Base-by-base conservation (phyloP, 148 eudicot species). In the Chenopodium suecicum region DNA sequence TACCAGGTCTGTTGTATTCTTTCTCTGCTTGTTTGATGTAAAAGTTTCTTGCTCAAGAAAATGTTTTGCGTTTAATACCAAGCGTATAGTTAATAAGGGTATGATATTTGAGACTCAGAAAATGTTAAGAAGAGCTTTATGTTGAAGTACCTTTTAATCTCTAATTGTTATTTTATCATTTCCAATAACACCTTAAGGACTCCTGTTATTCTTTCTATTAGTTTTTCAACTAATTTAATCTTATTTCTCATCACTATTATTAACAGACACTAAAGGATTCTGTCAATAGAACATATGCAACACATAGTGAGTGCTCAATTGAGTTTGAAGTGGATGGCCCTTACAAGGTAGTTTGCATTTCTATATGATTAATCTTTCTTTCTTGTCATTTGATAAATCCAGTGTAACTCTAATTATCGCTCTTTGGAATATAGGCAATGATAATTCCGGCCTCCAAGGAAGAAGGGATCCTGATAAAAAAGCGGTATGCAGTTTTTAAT, bases 281-380 rank as follows among this genome's bases (percentile, higher is more conserved):
- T 19, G 47, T 90, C 73, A 94, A 87, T 84, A 96, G 87, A 86
- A 92, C 88, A 27, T 96, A 96, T 82, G 76, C 91, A 66, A 96
- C 94, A 22, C 99, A 94, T 78, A 94, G 97, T 81, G 99, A 96
- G 85, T 96, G 99, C 88, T 96, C 99, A 70, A 96, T 96, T 79
- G 99, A 96, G 87, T 96, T 96, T 88, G 99, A 96, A 91, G 99
- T 96, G 85, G 99, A 96, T 89, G 99, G 99, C 48, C 99, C 99
- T 62, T 96, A 96, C 84, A 96, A 94, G 98, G 99, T 96, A 86
- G 85, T 60, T 54, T 78, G 37, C 31, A 12, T 65, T 80, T 81
- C 14, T 73, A 70, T 80, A 9, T 82, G 56, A 66, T 68, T 62
- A 73, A 41, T 70, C 60, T 81, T 63, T 76, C 6, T 54, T 1